Evolutionary conservation across 305 asterid genomes (phyloP).

Genomic region (Solanum hybrid): DNA sequence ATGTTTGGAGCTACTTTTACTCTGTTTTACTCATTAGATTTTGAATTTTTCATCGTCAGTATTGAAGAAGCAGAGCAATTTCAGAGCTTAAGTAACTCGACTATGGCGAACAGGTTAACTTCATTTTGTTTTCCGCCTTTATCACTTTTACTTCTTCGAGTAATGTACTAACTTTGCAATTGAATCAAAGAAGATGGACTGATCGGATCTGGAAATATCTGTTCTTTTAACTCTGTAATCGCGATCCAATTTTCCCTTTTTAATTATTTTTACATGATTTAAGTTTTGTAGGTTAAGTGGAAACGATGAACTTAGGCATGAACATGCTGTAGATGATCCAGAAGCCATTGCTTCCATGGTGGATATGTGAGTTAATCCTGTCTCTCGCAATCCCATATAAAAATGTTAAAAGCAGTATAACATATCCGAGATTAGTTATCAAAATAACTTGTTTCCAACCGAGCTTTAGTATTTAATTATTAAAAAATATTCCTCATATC

Average conservation of each 20-base stretch:
- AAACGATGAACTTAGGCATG: slow-evolving; percentile 16
- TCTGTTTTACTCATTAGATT: not conserved
- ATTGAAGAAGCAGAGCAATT: slow-evolving; percentile 13
- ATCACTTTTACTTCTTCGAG: not conserved
- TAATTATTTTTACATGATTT: not conserved
- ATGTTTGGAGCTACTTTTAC: not conserved
- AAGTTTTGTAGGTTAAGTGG: slow-evolving; percentile 19
- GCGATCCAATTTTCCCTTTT: not conserved
- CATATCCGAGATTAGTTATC: not conserved
- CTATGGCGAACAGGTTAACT: slow-evolving; percentile 24
- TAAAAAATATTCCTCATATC: not conserved
- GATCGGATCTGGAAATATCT: not conserved
- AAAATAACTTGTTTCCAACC: not conserved
- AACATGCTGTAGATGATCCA: slow-evolving; percentile 35
- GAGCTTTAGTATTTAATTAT: not conserved
- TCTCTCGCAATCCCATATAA: not conserved
- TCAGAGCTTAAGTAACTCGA: slow-evolving; percentile 22
- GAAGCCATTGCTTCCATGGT: slow-evolving; percentile 46
- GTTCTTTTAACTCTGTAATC: not conserved
- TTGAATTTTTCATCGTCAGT: slow-evolving; percentile 4
- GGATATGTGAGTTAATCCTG: slow-evolving; percentile 28
- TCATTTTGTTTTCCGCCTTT: not conserved
- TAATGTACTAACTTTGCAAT: not conserved
- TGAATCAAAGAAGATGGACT: not conserved
- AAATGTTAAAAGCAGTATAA: not conserved